Evolutionary conservation across 2,329 filamentous ascomycete species (phyloP).

Genomic region (Neofusicoccum sp.): DNA sequence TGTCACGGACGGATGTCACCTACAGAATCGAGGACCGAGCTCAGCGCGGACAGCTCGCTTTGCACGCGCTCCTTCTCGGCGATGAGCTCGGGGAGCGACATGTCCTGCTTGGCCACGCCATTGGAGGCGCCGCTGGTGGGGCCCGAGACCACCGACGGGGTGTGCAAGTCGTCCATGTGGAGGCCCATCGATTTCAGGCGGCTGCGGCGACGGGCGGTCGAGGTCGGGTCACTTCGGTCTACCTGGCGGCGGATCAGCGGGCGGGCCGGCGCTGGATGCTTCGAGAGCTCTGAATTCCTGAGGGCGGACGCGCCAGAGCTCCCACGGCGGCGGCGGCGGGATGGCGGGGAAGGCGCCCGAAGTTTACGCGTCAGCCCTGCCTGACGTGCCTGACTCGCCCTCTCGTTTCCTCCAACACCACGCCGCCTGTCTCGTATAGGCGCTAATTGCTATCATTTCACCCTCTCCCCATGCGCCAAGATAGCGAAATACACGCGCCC

Average conservation of each 20-base stretch:
- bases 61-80: constrained; percentile 82
- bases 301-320: constrained; percentile 1
- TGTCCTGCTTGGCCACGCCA: constrained; percentile 58
- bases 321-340: neutral
- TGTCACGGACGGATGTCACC: constrained; percentile 27
- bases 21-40: constrained; percentile 85
- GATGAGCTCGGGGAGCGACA: constrained; percentile 77
- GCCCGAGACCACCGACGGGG: constrained; percentile 73
- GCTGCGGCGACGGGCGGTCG: neutral
- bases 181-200: constrained; percentile 48
- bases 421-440: constrained; percentile 2
- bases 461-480: neutral
- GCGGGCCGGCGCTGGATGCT: neutral
- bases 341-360: constrained; percentile 5
- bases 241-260: neutral
- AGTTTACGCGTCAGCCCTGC: constrained; percentile 4
- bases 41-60: constrained; percentile 79
- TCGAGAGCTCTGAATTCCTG: neutral
- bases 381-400: neutral
- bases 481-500: neutral
- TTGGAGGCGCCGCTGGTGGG: constrained; percentile 64
- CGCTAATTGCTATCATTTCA: constrained; percentile 10
- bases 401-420: constrained; percentile 11
- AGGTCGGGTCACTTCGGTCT: no score
- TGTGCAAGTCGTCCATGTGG: constrained; percentile 66